Conservation (phyloP, 2,329 filamentous ascomycete species). For the Bretziella fagacearum region DNA sequence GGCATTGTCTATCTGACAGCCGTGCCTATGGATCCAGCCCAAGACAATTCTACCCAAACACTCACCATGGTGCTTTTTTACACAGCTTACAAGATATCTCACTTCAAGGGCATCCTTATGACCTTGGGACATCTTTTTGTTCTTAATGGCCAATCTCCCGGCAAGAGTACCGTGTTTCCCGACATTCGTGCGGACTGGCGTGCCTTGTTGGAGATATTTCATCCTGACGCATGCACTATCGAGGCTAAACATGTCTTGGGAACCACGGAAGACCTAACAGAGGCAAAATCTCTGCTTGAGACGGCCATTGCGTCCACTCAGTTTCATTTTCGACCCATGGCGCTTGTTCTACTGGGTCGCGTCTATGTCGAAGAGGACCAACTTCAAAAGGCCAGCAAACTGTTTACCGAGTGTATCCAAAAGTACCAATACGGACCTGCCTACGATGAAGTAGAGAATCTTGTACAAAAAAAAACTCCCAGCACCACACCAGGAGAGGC, state of each 20-base stretch:
- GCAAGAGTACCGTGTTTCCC: background rate
- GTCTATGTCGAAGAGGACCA: background rate
- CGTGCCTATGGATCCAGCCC: background rate
- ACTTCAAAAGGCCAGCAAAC: background rate
- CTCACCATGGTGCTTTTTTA: background rate
- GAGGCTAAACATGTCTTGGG: background rate
- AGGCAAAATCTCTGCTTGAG: background rate
- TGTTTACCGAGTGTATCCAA: background rate
- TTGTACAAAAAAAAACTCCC: background rate
- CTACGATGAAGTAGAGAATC: background rate
- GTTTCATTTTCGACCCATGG: slow-evolving; percentile 1
- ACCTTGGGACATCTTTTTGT: background rate
- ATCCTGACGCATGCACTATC: background rate
- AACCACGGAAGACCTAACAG: background rate
- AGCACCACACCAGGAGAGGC: too few relatives aligned
- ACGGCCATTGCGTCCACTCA: background rate
- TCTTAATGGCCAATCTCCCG: background rate
- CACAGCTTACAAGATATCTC: background rate
- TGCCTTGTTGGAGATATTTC: background rate
- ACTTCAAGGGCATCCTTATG: background rate
- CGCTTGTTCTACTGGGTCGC: background rate
- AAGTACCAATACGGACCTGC: slow-evolving; percentile 4
- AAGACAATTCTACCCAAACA: background rate
- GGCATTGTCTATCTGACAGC: background rate
- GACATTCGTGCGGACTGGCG: background rate